phyloP scores from a whole-genome alignment of 2,329 filamentous ascomycete species.

The Fusarium musae region DNA sequence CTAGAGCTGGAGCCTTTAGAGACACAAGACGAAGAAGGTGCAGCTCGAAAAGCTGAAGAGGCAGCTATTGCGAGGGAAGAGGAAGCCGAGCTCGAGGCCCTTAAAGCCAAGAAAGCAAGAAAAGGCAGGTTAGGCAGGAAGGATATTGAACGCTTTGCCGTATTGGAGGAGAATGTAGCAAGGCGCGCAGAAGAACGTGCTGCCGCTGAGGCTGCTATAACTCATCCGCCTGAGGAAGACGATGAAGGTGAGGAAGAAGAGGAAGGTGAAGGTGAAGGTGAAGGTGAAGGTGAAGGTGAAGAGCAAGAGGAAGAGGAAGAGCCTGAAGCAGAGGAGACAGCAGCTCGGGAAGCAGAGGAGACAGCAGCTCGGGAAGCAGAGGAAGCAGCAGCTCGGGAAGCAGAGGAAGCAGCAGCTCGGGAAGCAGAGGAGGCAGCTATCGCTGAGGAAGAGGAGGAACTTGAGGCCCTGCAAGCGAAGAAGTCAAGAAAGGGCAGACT shows the following conservation, averaged over 20 bases:
- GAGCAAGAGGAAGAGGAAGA: not conserved
- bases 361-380: slow-evolving; percentile 22
- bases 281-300: rapidly evolving
- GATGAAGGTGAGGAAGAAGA: not conserved
- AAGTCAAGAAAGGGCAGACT: slow-evolving; percentile 39
- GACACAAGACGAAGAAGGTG: not conserved
- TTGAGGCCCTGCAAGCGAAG: slow-evolving; percentile 33
- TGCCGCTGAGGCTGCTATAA: slow-evolving; percentile 15
- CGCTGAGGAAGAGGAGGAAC: slow-evolving; percentile 19
- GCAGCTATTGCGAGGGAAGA: slow-evolving; percentile 44
- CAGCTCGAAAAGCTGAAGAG: slow-evolving; percentile 36
- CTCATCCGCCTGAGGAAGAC: slow-evolving; percentile 36
- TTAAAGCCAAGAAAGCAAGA: slow-evolving; percentile 51
- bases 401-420: slow-evolving; percentile 34
- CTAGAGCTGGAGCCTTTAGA: not conserved
- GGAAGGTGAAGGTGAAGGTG: rapidly evolving
- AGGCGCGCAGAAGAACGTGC: slow-evolving; percentile 42
- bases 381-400: slow-evolving; percentile 3
- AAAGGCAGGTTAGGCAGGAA: slow-evolving; percentile 46
- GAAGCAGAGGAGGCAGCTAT: slow-evolving; percentile 34
- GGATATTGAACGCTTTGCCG: slow-evolving; percentile 32
- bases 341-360: slow-evolving; percentile 26
- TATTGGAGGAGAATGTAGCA: slow-evolving; percentile 20
- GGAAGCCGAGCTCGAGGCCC: slow-evolving; percentile 55
- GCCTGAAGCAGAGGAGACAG: slow-evolving; percentile 32